phyloP scores from a whole-genome alignment of 345 rosid genomes.

The Populus davidiana region DNA sequence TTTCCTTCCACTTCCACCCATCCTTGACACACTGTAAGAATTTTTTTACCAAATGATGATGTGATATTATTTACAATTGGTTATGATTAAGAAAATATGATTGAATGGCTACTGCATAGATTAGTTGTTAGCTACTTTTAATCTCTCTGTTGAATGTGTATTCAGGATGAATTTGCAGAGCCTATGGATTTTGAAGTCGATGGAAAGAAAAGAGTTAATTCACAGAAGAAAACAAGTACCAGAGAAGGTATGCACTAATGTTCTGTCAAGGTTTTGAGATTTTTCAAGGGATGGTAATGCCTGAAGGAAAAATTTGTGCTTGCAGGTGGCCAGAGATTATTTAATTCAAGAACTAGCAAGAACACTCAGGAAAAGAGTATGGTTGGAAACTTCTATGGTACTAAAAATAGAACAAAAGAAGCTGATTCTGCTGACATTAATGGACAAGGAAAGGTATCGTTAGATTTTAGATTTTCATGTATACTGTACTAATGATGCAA shows the following conservation, averaged over 20 bases:
- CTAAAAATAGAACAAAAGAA: constrained; percentile 27
- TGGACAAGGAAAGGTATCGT: constrained; percentile 51
- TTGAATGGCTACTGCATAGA: too few species aligned
- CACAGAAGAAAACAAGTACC: constrained; percentile 31
- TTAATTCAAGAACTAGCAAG: constrained; percentile 24
- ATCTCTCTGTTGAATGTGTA: not conserved
- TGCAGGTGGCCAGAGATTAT: constrained; percentile 42
- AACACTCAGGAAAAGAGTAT: constrained; percentile 20
- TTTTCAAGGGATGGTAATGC: not conserved
- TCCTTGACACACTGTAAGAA: too few species aligned
- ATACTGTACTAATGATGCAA: not conserved
- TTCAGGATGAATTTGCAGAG: constrained; percentile 84
- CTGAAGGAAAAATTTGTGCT: constrained; percentile 20
- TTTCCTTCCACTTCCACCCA: too few species aligned
- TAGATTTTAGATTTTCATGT: not conserved
- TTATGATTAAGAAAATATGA: too few species aligned
- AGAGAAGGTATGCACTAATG: constrained; percentile 40
- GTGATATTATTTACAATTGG: too few species aligned
- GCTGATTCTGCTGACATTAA: constrained; percentile 29
- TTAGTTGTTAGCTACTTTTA: too few species aligned
- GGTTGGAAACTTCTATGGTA: not conserved
- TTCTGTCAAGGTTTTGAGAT: not conserved
- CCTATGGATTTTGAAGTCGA: constrained; percentile 45
- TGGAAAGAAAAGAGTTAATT: constrained; percentile 42
- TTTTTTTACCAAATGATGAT: too few species aligned